Percentiles rank a stretch among this genome's conserved stretches.
Evolutionary conservation across 495 filamentous ascomycete species (phyloP).

Genomic region (Penicillium paxilli): DNA sequence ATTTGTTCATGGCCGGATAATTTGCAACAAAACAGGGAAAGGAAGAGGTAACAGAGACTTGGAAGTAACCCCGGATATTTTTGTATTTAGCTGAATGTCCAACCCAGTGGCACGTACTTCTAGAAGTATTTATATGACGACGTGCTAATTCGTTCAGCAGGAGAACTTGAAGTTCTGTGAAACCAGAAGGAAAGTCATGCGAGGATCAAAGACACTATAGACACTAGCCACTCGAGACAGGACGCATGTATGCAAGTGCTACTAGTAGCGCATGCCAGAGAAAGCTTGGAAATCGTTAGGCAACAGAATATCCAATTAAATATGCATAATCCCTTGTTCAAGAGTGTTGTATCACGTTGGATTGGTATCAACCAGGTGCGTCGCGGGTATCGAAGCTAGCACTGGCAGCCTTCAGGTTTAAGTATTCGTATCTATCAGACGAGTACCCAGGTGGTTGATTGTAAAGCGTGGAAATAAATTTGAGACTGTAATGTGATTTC

Average conservation of each 20-base stretch:
- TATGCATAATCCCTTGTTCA: neutral
- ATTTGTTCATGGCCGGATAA: neutral
- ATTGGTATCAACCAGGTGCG: no score
- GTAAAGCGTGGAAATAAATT: no score
- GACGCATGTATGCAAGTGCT: neutral
- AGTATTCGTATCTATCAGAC: no score
- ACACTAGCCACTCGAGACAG: neutral
- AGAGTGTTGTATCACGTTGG: neutral
- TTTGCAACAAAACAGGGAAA: neutral
- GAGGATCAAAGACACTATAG: neutral
- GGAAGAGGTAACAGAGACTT: neutral
- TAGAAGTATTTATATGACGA: neutral
- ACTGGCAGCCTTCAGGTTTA: no score
- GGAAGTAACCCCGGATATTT: no score
- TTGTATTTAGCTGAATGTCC: no score
- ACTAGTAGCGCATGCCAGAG: neutral
- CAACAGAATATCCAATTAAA: slow-evolving; percentile 2
- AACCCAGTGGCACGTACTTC: no score
- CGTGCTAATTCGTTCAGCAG: no score
- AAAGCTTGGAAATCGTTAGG: neutral
- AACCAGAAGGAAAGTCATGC: neutral
- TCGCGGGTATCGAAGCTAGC: no score
- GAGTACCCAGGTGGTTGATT: no score
- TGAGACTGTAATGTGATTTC: no score
- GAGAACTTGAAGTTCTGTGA: neutral